Conservation (phyloP, 176 grass and related monocot genomes). For the Tuctoria greenei region DNA sequence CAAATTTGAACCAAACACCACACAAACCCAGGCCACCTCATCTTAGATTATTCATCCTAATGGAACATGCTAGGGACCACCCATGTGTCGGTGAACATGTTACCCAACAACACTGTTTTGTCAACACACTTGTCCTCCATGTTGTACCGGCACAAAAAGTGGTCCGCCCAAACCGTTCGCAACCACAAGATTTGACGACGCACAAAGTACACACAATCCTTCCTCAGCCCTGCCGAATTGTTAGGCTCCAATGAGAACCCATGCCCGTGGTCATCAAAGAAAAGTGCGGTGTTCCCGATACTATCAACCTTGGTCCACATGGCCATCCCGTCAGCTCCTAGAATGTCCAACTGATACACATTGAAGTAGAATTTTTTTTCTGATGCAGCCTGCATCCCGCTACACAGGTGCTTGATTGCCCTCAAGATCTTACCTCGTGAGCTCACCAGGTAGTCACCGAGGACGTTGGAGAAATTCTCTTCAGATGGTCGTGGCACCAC, state of each 20-base stretch:
- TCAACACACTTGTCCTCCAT: neutral
- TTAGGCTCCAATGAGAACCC: conserved; percentile 21
- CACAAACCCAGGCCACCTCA: no score
- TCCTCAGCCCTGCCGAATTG: conserved; percentile 4
- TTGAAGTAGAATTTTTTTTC: conserved; percentile 22
- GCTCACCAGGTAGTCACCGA: conserved; percentile 33
- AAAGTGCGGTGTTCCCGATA: conserved; percentile 27
- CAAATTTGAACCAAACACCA: no score
- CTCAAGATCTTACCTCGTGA: conserved; percentile 25
- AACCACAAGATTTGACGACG: conserved; percentile 7
- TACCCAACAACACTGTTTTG: neutral
- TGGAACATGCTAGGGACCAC: neutral
- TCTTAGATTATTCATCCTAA: neutral
- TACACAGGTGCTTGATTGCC: neutral
- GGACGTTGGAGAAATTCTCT: neutral
- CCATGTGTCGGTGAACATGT: conserved; percentile 16
- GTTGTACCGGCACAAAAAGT: conserved; percentile 5
- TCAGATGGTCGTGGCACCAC: neutral
- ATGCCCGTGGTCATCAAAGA: conserved; percentile 36
- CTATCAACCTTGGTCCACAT: conserved; percentile 28
- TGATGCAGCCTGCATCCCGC: neutral
- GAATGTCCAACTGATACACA: conserved; percentile 20
- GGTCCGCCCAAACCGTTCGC: neutral
- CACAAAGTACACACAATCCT: conserved; percentile 31
- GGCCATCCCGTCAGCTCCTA: neutral